Evolutionary conservation across 140 eudicot genomes (phyloP).

Genomic region (Cichorium intybus): DNA sequence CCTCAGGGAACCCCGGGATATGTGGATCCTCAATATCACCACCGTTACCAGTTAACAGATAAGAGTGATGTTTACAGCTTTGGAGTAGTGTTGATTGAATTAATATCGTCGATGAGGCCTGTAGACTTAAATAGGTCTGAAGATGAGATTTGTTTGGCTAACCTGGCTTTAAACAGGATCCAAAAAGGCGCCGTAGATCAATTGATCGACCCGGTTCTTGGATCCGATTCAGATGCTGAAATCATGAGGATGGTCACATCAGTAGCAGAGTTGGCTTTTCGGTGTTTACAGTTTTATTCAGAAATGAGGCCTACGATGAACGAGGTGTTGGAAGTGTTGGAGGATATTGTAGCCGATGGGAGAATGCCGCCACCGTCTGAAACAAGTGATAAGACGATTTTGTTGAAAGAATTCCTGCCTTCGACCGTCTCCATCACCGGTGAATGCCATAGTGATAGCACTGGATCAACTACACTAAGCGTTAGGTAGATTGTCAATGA

Average conservation of each 20-base stretch:
- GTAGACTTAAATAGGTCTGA: too few species aligned
- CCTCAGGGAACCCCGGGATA: conserved; percentile 90
- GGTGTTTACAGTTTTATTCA: conserved; percentile 56
- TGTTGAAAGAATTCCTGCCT: conserved; percentile 19
- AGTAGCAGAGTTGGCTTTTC: conserved; percentile 62
- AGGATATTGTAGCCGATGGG: conserved; percentile 25
- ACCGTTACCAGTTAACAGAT: conserved; percentile 57
- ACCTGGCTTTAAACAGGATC: conserved; percentile 56
- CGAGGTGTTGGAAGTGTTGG: conserved; percentile 43
- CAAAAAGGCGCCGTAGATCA: conserved; percentile 43
- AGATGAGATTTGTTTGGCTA: conserved; percentile 55
- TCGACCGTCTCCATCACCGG: conserved; percentile 16
- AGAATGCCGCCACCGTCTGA: conserved; percentile 8
- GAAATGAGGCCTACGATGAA: conserved; percentile 68
- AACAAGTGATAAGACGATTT: conserved; percentile 10
- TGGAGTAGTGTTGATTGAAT: too few species aligned
- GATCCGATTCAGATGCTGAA: conserved; percentile 35
- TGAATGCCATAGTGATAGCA: conserved; percentile 28
- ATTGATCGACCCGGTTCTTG: conserved; percentile 50
- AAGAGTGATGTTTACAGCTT: conserved; percentile 27
- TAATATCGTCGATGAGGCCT: too few species aligned
- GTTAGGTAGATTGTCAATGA: not conserved
- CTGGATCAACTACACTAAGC: conserved; percentile 23
- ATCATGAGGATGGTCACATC: conserved; percentile 48
- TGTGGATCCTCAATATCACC: conserved; percentile 72